A percentile compares a stretch with the other conserved stretches of the same genome.
Conservation (phyloP, 495 filamentous ascomycete genomes). For the Aspergillus ostianus region DNA sequence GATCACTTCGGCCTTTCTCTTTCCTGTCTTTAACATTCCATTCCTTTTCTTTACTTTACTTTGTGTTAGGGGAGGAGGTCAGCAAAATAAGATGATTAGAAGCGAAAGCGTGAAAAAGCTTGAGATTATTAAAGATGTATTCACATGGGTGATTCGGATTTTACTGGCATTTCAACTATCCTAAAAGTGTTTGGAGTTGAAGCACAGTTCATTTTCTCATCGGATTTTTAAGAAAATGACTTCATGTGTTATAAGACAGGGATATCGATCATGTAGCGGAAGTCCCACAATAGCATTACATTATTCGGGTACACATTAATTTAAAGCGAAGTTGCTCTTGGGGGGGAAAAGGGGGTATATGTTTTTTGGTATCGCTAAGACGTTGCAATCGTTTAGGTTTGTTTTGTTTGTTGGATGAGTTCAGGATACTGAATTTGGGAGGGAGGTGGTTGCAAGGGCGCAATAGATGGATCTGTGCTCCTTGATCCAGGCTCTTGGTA, state of each 20-base stretch:
- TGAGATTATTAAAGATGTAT: not conserved
- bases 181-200: not conserved
- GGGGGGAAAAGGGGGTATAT: too few relatives aligned
- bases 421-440: not conserved
- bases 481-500: not conserved
- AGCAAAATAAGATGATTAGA: not conserved
- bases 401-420: too few relatives aligned
- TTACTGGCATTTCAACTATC: not conserved
- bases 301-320: not conserved
- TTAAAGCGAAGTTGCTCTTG: not conserved
- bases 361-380: not conserved
- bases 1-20: not conserved
- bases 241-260: not conserved
- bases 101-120: not conserved
- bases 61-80: not conserved
- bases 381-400: not conserved
- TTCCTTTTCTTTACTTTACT: conserved; percentile 1
- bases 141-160: not conserved
- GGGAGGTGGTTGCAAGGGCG: not conserved
- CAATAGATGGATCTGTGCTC: not conserved
- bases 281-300: not conserved
- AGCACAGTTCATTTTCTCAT: not conserved
- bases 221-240: not conserved
- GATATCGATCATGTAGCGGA: not conserved
- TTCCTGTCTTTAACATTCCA: conserved; percentile 2